A percentile compares a stretch with the other conserved stretches of the same genome.
Conservation (phyloP, 1,284 basidiomycete genomes). For the Ceratobasidium sp. region DNA sequence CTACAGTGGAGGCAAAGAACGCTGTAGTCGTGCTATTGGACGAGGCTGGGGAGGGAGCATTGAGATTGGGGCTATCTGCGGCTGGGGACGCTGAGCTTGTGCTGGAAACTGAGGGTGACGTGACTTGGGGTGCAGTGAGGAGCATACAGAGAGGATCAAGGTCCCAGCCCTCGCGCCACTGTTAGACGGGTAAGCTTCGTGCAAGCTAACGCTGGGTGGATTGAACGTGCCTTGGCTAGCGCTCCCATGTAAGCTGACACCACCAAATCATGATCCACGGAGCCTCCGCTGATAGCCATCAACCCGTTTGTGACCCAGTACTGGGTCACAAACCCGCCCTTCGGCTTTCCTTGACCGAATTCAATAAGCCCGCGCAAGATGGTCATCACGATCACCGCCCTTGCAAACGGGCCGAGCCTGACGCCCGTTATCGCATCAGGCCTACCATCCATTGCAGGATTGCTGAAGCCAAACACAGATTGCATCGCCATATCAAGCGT, state of each 20-base stretch:
- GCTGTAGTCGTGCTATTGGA: constrained; percentile 2
- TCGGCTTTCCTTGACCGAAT: constrained; percentile 57
- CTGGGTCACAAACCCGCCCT: constrained; percentile 57
- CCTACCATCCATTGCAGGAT: constrained; percentile 52
- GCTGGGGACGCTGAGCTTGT: constrained; percentile 18
- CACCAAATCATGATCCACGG: constrained; percentile 22
- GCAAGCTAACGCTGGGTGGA: not conserved
- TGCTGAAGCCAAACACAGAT: constrained; percentile 53
- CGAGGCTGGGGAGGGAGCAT: not conserved
- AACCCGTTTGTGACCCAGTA: constrained; percentile 52
- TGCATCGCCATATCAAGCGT: constrained; percentile 43
- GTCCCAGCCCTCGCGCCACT: constrained; percentile 60
- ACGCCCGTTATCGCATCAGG: constrained; percentile 51
- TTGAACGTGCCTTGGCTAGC: constrained; percentile 28
- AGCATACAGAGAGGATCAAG: constrained; percentile 56
- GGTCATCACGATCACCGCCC: constrained; percentile 56
- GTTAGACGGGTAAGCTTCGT: constrained; percentile 4
- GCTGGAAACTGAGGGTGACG: constrained; percentile 4
- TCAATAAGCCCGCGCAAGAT: constrained; percentile 57
- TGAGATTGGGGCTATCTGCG: not conserved
- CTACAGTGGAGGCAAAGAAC: constrained; percentile 32
- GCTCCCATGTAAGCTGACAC: constrained; percentile 36
- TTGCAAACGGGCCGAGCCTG: constrained; percentile 58
- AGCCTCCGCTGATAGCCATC: constrained; percentile 30
- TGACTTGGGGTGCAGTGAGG: constrained; percentile 34